Base-by-base conservation (phyloP, 169 alveolate genomes). In the Cyclospora cayetanensis region DNA sequence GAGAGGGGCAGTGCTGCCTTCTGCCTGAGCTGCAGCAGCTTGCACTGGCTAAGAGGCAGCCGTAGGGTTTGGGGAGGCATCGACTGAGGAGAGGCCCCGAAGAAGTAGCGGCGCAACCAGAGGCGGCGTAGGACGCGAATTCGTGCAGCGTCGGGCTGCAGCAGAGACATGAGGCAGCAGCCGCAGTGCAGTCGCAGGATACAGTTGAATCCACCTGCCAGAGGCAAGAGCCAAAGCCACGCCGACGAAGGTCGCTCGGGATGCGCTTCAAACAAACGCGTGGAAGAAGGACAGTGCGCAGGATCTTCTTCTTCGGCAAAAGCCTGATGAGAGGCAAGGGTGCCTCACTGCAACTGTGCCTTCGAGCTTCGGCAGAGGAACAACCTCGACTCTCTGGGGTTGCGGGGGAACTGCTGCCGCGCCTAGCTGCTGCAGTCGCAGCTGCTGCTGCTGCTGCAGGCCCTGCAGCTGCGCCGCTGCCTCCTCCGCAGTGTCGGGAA, bases 261-360 rank as follows among this genome's bases (percentile, higher is more conserved):
- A 46, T 7, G 15, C 34, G 4, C 35, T 1, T 53, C 37, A 39
- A 31, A 43, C 5, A 35, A 39, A 22, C 18, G 22, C 34, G 60
- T 37, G 15, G 46, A 15, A 70, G 79, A 18, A 4, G 37, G 52
- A 70, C 2, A 29, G 52, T 12, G 31, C 15, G 52, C 46, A 35
- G 46, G 68, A 53, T 46, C 60, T 9, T 46, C n/a, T 11, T 9
- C 60, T 9, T 11, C 60, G 60, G 7, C 43, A n/a, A 5, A 7
- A 66, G 42, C n/a, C 43, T 5, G 42, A 18, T 25, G 37, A 27
- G 46, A 18, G 52, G 25, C 53, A 34, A 27, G 5, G 5, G 18
- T 34, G 31, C 27, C 91, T 7, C 93, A 93, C 96, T 37, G 95
- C 70, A 11, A 95, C 95, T 22, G 95, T 96, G 41, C 96, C 96